Conservation (phyloP, 140 eudicot species). For the Stevia rebaudiana region DNA sequence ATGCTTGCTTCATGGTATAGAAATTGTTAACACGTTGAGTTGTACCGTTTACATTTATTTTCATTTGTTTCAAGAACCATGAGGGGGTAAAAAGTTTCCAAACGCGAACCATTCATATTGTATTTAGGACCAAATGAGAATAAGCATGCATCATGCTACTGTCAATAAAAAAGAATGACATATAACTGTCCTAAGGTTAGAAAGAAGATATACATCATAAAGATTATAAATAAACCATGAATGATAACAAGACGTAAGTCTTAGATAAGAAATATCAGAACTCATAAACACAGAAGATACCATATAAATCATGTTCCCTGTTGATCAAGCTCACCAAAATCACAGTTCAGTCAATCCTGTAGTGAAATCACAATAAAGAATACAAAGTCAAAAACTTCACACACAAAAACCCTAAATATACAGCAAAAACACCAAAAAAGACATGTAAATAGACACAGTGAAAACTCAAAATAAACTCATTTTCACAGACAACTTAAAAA, state of each 20-base stretch:
- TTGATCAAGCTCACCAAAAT: constrained; percentile 19
- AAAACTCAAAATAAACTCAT: neutral
- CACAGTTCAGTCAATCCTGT: constrained; percentile 22
- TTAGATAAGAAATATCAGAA: neutral
- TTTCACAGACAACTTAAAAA: neutral
- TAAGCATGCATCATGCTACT: neutral
- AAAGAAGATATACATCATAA: neutral
- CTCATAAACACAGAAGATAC: constrained; percentile 15
- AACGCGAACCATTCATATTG: too few relatives aligned
- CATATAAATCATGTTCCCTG: constrained; percentile 20
- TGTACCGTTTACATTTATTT: neutral
- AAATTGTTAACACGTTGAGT: neutral
- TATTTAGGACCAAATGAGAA: neutral
- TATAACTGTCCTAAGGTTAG: neutral
- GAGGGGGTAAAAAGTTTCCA: too few relatives aligned
- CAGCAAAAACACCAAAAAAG: neutral
- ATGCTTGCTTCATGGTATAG: neutral
- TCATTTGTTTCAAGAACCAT: neutral
- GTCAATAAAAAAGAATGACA: constrained; percentile 6
- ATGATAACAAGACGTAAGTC: neutral
- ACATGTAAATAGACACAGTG: constrained; percentile 10
- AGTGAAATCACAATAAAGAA: constrained; percentile 3
- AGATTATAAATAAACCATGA: neutral
- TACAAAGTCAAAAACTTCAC: neutral
- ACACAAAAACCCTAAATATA: constrained; percentile 23